Evolutionary conservation across 148 eudicot species (phyloP), one percentile per base, ranked within the genome.

Genomic region (Rhododendron molle): DNA sequence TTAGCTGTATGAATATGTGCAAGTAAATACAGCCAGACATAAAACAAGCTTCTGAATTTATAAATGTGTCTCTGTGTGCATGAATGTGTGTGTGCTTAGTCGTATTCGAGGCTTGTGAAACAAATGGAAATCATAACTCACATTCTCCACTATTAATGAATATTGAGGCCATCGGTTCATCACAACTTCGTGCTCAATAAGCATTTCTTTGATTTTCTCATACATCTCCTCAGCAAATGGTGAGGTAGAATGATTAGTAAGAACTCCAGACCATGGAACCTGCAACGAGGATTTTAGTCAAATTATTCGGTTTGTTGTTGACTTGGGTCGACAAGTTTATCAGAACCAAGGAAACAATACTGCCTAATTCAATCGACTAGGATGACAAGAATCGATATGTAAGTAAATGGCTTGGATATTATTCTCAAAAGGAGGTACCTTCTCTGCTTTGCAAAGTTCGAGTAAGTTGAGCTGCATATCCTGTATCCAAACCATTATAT

Each of bases 131-230:
- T 28, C 38, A 30, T 47, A 85, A 87, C 97, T 95, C 84, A 95
- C 98, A 90, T 90, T 94, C 91, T 95, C 98, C 87, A 95, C 85
- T 85, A 91, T 83, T 86, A 94, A 86, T 0, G 97, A 91, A 88
- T 95, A 95, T 81, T 94, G 94, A 60, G 98, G 98, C 98, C 98
- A 95, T 83, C 95, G 84, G 81, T 90, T 94, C 90, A 95, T 95
- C 81, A 95, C 96, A 44, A 93, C 94, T 82, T 91, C 97, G 73
- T 94, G 94, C 85, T 91, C 92, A 80, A 79, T 81, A 49, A 95
- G 91, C 88, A 89, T 89, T 86, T 87, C 91, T 86, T 90, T 90
- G 83, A 91, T 85, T 86, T 90, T 94, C 60, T 90, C 91, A 88
- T 92, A 95, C 90, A 95, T 90, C 80, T 90, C 95, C 87, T 95